These are phyloP conservation scores for Xenosphaeropsis pyriputrescens DNA, from an alignment of 2,329 filamentous ascomycete genomes.

Conservation along the genomic window DNA sequence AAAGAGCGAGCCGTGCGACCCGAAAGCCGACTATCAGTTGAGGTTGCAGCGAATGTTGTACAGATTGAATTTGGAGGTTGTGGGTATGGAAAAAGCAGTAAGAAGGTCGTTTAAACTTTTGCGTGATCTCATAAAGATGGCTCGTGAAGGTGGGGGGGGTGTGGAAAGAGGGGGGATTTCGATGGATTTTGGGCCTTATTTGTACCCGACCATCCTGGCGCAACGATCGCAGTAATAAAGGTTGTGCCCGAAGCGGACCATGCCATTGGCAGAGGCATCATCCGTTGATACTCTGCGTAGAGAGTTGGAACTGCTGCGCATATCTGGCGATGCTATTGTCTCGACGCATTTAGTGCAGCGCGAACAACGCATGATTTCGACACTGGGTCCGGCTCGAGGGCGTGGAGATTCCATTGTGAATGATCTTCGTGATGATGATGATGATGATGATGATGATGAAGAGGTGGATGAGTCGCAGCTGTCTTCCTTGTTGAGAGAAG, in stretches of 20 bases:
- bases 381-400: conserved; percentile 13
- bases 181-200: conserved; percentile 29
- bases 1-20: too few relatives aligned
- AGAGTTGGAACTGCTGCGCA: conserved; percentile 4
- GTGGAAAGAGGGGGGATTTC: too few relatives aligned
- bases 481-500: too few relatives aligned
- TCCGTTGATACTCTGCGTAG: conserved; percentile 25
- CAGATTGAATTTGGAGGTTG: too few relatives aligned
- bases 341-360: conserved; percentile 45
- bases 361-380: conserved; percentile 47
- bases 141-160: too few relatives aligned
- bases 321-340: conserved; percentile 27
- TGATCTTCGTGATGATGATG: not conserved
- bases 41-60: too few relatives aligned
- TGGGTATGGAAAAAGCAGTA: too few relatives aligned
- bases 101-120: too few relatives aligned
- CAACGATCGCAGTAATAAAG: conserved; percentile 53
- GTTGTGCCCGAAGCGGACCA: conserved; percentile 50
- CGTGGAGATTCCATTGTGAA: not conserved
- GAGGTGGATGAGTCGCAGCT: not conserved
- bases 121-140: too few relatives aligned
- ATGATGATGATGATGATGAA: not conserved
- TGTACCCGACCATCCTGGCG: conserved; percentile 48
- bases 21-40: too few relatives aligned
- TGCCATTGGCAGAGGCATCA: conserved; percentile 40